phyloP scores from a whole-genome alignment of 2,329 filamentous ascomycete species.

The Dryadomyces quercus-mongolicae region DNA sequence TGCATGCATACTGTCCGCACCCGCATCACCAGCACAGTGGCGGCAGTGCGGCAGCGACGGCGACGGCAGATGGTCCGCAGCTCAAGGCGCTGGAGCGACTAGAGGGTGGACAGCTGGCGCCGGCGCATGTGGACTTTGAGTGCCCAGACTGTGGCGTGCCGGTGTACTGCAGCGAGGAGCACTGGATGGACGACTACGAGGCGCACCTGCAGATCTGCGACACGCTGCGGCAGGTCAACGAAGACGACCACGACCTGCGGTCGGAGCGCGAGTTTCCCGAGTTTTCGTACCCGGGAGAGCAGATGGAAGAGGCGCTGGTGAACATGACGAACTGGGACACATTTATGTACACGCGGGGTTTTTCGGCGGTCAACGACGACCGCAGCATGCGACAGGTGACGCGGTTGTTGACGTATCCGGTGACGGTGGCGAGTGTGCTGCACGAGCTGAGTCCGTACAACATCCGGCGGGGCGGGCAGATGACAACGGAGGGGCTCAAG shows the following conservation, averaged over 20 bases:
- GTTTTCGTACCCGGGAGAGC: conserved; percentile 78
- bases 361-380: conserved; percentile 81
- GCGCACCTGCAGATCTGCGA: conserved; percentile 87
- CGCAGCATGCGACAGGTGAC: conserved; percentile 88
- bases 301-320: conserved; percentile 83
- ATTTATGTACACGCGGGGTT: conserved; percentile 84
- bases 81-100: conserved; percentile 17
- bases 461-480: conserved; percentile 58
- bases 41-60: not conserved
- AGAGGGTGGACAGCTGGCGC: conserved; percentile 40
- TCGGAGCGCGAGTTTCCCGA: conserved; percentile 89
- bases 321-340: conserved; percentile 99
- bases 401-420: conserved; percentile 81
- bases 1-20: conserved; percentile 89
- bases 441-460: conserved; percentile 92
- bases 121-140: conserved; percentile 81
- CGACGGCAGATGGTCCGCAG: not conserved
- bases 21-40: conserved; percentile 72
- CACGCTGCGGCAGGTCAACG: conserved; percentile 82
- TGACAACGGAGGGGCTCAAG: conserved; percentile 84
- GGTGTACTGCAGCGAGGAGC: conserved; percentile 84
- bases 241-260: conserved; percentile 90
- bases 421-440: conserved; percentile 81
- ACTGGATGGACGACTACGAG: conserved; percentile 95
- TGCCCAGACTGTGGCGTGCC: conserved; percentile 94